Evolutionary conservation across 345 rosid species (phyloP).

Genomic region (Pugionium cornutum): DNA sequence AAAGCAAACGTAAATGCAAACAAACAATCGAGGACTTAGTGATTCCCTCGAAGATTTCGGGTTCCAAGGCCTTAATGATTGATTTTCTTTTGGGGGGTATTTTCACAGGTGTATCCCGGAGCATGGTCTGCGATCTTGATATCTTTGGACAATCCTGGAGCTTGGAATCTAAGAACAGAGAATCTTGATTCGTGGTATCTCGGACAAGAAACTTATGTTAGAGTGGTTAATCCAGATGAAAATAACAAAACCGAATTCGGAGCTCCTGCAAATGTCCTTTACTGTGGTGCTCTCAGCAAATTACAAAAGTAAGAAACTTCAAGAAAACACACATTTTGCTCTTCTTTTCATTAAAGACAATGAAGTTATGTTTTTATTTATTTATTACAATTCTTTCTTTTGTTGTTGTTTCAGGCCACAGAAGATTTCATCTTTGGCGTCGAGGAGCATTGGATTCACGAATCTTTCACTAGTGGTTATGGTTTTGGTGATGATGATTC

Average conservation of each 20-base stretch:
- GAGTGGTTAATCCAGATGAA: conserved; percentile 84
- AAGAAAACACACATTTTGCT: not conserved
- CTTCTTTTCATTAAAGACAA: not conserved
- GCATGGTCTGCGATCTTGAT: conserved; percentile 93
- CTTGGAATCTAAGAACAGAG: conserved; percentile 94
- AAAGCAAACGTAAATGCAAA: not conserved
- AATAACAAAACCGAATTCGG: conserved; percentile 91
- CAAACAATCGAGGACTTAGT: not conserved
- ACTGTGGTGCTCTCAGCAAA: conserved; percentile 73
- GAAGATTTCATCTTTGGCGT: conserved; percentile 55
- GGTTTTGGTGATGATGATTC: conserved; percentile 35
- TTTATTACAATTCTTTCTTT: not conserved
- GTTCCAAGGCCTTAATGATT: not conserved
- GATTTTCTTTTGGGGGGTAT: not conserved
- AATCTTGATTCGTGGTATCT: conserved; percentile 98
- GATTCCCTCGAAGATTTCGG: not conserved
- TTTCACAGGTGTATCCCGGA: conserved; percentile 85
- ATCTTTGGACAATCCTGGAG: conserved; percentile 95
- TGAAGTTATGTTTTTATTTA: conserved; percentile 19
- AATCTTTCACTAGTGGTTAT: conserved; percentile 22
- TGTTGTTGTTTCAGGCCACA: conserved; percentile 59
- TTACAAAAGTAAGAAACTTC: conserved; percentile 66
- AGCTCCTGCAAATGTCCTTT: conserved; percentile 80
- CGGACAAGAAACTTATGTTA: conserved; percentile 94
- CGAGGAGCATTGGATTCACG: conserved; percentile 27